A percentile compares a stretch with the other conserved stretches of the same genome.
phyloP scores from a whole-genome alignment of 495 filamentous ascomycete genomes.

The Xylaria curta region DNA sequence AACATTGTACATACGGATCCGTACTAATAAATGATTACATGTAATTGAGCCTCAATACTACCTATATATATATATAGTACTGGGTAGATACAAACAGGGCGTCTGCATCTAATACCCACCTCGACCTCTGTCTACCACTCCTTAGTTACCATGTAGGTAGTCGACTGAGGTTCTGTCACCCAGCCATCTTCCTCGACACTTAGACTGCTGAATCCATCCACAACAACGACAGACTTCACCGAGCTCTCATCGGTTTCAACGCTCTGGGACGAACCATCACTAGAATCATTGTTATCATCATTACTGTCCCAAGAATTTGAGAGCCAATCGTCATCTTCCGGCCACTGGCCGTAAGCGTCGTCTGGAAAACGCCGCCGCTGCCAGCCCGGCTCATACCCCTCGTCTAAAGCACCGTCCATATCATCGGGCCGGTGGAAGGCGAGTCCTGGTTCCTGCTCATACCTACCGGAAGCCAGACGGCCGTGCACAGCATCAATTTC shows the following conservation, averaged over 20 bases:
- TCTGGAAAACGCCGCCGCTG: not conserved
- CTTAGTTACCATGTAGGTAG: too few species aligned
- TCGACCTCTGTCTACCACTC: too few species aligned
- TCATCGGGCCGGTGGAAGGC: slow-evolving; percentile 7
- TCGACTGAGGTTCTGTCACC: not conserved
- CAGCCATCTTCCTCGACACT: not conserved
- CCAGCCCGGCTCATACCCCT: not conserved
- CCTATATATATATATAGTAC: not conserved
- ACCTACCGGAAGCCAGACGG: not conserved
- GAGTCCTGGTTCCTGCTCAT: slow-evolving; percentile 4
- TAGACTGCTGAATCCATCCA: not conserved
- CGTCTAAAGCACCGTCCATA: not conserved
- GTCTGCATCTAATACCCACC: too few species aligned
- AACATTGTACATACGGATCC: not conserved
- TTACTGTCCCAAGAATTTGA: not conserved
- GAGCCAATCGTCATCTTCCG: not conserved
- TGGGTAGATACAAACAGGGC: not conserved
- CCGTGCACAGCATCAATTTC: not conserved
- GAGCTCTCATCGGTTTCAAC: not conserved
- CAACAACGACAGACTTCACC: not conserved
- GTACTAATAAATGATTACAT: too few species aligned
- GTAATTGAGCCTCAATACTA: not conserved
- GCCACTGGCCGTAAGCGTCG: not conserved
- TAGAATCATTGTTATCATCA: not conserved
- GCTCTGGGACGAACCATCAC: not conserved